Base-by-base conservation (phyloP, 164 flowering plant genomes). In the Dillenia turbinata region DNA sequence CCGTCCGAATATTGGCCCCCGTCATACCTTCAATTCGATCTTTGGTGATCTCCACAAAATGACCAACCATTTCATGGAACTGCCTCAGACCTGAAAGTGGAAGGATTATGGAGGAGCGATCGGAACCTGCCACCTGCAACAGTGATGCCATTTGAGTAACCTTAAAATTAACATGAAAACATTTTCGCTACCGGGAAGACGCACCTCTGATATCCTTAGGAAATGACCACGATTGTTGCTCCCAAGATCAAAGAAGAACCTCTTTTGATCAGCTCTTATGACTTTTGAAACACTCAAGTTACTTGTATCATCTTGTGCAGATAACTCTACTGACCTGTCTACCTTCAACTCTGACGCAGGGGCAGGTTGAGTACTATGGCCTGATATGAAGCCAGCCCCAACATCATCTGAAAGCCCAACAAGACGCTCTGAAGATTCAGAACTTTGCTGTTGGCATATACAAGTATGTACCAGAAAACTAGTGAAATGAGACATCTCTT, bases 181-280 rank as follows among this genome's bases (percentile, higher is more conserved):
- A 26, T 10, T 17, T 11, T 33, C 22, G 1, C 22, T 1, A 19
- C 22, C 22, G 1, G 8, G 10, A 48, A 53, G 9, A 16, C 67
- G n/a, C 49, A 87, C 98, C 92, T 90, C 97, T 52, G 96, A 93
- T 72, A 93, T 93, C 73, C 83, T 84, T 66, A 93, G 72, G 75
- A 87, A 90, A 71, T 93, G 92, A 19, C 97, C 98, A 68, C 98
- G 75, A 76, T 86, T 93, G 79, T 93, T 93, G 83, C 79, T 93
- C 26, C 98, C 98, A 19, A 93, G 89, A 74, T 93, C 98, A 79
- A 90, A 93, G 83, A 93, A 93, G 78, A 93, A 93, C 62, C 90
- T 83, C 79, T 93, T 93, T 60, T 93, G 98, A 74, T 93, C 98
- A 64, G 73, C 97, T 78, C 97, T 83, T 59, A 93, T 85, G 59